Evolutionary conservation across 306 rosid genomes (phyloP).

Genomic region (Hylodesmum podocarpum): DNA sequence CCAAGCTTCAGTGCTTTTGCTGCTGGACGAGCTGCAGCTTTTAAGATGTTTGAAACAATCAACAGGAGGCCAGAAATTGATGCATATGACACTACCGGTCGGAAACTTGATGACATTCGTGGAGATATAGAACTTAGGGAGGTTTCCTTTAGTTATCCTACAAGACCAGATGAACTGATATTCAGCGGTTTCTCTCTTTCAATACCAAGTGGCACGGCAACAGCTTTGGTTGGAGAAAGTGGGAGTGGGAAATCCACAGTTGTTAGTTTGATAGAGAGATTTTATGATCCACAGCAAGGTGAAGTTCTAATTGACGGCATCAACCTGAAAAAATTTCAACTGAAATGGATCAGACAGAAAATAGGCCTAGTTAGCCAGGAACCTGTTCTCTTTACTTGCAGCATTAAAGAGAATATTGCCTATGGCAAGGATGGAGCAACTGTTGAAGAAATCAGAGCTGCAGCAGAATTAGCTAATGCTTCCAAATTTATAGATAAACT

Average conservation of each 20-base stretch:
- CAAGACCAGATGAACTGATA: conserved; percentile 61
- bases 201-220: conserved; percentile 54
- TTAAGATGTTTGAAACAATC: conserved; percentile 79
- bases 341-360: conserved; percentile 82
- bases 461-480: conserved; percentile 38
- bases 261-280: conserved; percentile 79
- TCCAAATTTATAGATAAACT: conserved; percentile 36
- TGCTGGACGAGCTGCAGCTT: conserved; percentile 87
- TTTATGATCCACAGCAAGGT: conserved; percentile 78
- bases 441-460: conserved; percentile 38
- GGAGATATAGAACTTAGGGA: conserved; percentile 54
- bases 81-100: conserved; percentile 56
- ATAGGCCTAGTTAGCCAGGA: conserved; percentile 86
- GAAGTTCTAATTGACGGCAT: conserved; percentile 77
- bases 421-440: conserved; percentile 76
- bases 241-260: conserved; percentile 93
- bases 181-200: conserved; percentile 50
- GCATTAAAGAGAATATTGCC: conserved; percentile 75
- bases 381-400: conserved; percentile 69
- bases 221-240: conserved; percentile 85
- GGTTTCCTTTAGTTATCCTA: conserved; percentile 62
- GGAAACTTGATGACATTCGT: conserved; percentile 41
- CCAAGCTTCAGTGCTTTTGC: conserved; percentile 81
- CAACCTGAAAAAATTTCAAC: conserved; percentile 63
- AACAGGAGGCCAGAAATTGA: conserved; percentile 74